Conservation (phyloP, 495 filamentous ascomycete genomes). For the Penicillium cataractarum region DNA sequence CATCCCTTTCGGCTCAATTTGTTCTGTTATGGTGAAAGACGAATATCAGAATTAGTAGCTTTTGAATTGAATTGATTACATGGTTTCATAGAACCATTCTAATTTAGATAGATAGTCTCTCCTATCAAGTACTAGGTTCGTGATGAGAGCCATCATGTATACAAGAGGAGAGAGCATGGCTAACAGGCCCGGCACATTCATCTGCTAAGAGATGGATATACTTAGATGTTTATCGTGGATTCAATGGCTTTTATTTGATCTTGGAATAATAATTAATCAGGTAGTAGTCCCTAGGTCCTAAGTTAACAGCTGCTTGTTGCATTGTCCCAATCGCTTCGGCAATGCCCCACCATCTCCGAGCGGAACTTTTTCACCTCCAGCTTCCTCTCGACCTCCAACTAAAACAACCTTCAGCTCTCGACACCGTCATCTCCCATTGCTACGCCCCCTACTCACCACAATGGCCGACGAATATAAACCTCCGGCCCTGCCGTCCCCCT, state of each 20-base stretch:
- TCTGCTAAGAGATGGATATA: neutral
- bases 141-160: too few relatives aligned
- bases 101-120: neutral
- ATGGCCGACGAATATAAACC: slow-evolving; percentile 36
- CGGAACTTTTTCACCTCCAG: slow-evolving; percentile 3
- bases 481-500: slow-evolving; percentile 65
- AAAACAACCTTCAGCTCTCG: neutral
- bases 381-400: neutral
- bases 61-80: too few relatives aligned
- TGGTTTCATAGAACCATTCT: too few relatives aligned
- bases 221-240: neutral
- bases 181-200: neutral
- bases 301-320: neutral
- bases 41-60: too few relatives aligned
- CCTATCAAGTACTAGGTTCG: neutral
- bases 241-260: neutral
- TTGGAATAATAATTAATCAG: neutral
- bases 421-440: slow-evolving; percentile 1
- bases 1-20: too few relatives aligned
- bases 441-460: slow-evolving; percentile 1
- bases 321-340: neutral
- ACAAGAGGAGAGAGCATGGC: neutral
- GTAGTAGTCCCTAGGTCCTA: too few relatives aligned
- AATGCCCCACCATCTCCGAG: neutral
- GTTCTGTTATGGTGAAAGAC: too few relatives aligned